phyloP scores from a whole-genome alignment of 2,329 filamentous ascomycete species.

The Capronia epimyces region DNA sequence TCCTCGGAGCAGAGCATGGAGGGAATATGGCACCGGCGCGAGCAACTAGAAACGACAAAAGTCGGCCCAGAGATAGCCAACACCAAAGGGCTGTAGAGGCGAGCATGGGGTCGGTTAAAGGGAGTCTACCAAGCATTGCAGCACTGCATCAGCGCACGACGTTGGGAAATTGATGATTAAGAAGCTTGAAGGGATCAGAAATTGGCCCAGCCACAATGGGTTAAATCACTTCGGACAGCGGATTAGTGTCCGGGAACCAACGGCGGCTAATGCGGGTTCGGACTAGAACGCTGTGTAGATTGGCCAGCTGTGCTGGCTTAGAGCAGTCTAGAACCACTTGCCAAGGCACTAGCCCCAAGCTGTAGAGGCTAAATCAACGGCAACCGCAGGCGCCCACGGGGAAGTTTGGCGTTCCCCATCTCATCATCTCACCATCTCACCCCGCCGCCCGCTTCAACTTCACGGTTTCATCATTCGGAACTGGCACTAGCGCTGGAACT shows the following conservation, averaged over 20 bases:
- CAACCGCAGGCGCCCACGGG: not conserved
- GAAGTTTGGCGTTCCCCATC: not conserved
- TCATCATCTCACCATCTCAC: not conserved
- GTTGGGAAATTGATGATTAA: too few species aligned
- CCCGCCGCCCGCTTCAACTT: not conserved
- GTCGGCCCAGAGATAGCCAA: constrained; percentile 33
- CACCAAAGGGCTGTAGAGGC: constrained; percentile 32
- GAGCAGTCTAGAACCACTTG: not conserved
- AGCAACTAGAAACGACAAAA: constrained; percentile 30
- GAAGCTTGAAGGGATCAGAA: too few species aligned
- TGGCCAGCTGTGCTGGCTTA: not conserved
- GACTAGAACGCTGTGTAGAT: too few species aligned
- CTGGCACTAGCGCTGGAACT: too few species aligned
- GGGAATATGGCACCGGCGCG: constrained; percentile 36
- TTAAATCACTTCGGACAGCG: too few species aligned
- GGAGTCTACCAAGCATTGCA: too few species aligned
- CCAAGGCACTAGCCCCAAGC: not conserved
- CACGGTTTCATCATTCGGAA: not conserved
- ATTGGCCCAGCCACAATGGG: too few species aligned
- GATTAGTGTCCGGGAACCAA: too few species aligned
- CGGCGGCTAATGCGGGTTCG: too few species aligned
- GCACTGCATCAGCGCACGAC: too few species aligned
- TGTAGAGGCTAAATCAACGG: not conserved
- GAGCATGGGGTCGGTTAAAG: constrained; percentile 32
- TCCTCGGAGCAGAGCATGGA: constrained; percentile 35